Evolutionary conservation across 768 basidiomycete species (phyloP).

Genomic region (Hebeloma cylindrosporum): DNA sequence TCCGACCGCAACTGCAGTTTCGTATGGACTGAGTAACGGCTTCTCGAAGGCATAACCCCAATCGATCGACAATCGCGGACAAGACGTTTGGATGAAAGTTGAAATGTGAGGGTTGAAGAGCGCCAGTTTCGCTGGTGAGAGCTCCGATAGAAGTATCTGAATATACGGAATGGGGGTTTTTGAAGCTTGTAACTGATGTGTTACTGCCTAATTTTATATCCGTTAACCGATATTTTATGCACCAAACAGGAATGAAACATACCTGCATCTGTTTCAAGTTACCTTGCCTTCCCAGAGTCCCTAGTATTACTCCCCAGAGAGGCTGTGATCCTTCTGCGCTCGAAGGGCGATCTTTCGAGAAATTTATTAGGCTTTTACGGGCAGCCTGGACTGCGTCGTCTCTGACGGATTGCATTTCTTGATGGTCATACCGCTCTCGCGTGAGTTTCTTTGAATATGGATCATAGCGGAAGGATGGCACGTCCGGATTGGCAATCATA

Average conservation of each 20-base stretch:
- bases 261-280: slow-evolving; percentile 87
- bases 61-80: slow-evolving; percentile 94
- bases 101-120: slow-evolving; percentile 81
- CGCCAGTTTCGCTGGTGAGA: slow-evolving; percentile 92
- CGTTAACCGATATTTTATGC: background rate
- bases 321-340: slow-evolving; percentile 12
- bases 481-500: slow-evolving; percentile 97
- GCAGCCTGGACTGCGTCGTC: slow-evolving; percentile 77
- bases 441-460: slow-evolving; percentile 98
- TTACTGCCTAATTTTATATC: slow-evolving; percentile 58
- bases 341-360: slow-evolving; percentile 21
- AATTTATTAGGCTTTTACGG: slow-evolving; percentile 53
- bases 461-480: slow-evolving; percentile 97
- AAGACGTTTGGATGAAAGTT: slow-evolving; percentile 94
- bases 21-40: slow-evolving; percentile 91
- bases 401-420: slow-evolving; percentile 78
- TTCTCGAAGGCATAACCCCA: slow-evolving; percentile 96
- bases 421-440: slow-evolving; percentile 85
- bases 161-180: slow-evolving; percentile 68
- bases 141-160: slow-evolving; percentile 90
- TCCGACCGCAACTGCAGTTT: slow-evolving; percentile 84
- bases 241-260: slow-evolving; percentile 3
- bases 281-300: slow-evolving; percentile 93
- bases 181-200: slow-evolving; percentile 61
- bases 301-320: slow-evolving; percentile 92